These are phyloP conservation scores for Yamadazyma kitorensis DNA, from an alignment of 805 yeast species.

Conservation along the genomic window DNA sequence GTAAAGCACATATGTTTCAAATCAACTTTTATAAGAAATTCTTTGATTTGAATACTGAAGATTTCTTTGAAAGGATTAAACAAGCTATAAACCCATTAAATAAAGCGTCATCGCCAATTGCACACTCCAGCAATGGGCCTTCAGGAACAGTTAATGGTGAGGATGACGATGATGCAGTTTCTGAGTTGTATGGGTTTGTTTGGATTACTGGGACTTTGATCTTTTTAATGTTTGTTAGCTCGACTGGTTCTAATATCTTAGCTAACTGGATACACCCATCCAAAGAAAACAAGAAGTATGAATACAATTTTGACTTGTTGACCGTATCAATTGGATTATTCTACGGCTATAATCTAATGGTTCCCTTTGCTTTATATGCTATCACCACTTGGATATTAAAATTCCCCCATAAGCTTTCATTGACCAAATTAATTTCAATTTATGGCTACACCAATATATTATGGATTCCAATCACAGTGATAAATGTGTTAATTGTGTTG, in stretches of 20 bases:
- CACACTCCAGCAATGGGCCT: too few species aligned
- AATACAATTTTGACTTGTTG: constrained; percentile 58
- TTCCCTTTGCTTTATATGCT: constrained; percentile 58
- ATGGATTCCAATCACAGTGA: constrained; percentile 81
- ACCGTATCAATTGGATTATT: constrained; percentile 67
- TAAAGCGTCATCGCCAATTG: constrained; percentile 13
- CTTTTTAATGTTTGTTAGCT: constrained; percentile 69
- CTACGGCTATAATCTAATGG: constrained; percentile 70
- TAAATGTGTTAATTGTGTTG: constrained; percentile 57
- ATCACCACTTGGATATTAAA: constrained; percentile 52
- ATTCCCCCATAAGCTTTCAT: constrained; percentile 45
- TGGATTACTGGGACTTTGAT: constrained; percentile 89
- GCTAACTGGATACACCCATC: constrained; percentile 50
- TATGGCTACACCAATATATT: constrained; percentile 82
- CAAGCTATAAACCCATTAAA: constrained; percentile 56
- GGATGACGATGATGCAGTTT: constrained; percentile 39
- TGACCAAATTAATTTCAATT: constrained; percentile 63
- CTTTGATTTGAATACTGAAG: constrained; percentile 66
- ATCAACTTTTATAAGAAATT: constrained; percentile 59
- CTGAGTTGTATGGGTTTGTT: constrained; percentile 81
- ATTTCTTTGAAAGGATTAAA: constrained; percentile 54
- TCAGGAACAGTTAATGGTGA: constrained; percentile 2
- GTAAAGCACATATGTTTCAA: constrained; percentile 47
- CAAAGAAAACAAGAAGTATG: constrained; percentile 42
- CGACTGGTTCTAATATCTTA: constrained; percentile 66